Evolutionary conservation across 2,329 filamentous ascomycete species (phyloP).

Genomic region (Diaporthe australafricana): DNA sequence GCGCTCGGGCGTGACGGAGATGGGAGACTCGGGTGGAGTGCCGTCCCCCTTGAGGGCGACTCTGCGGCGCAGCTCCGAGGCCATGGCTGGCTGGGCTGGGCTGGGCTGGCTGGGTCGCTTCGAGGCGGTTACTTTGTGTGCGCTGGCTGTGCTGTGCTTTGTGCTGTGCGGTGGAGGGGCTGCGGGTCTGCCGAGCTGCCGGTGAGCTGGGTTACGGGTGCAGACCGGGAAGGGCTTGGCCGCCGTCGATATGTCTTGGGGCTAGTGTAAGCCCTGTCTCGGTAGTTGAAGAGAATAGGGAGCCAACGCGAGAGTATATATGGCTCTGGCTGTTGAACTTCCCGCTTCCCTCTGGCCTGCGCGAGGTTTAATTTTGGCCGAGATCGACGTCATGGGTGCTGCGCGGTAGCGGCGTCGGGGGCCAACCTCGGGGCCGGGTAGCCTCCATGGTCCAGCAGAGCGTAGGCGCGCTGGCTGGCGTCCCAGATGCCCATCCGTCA

Average conservation of each 20-base stretch:
- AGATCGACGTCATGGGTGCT: conserved; percentile 32
- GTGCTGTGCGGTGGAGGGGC: conserved; percentile 10
- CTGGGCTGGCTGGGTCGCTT: not conserved
- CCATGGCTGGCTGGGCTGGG: conserved; percentile 28
- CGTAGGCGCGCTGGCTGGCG: not conserved
- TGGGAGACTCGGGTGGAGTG: conserved; percentile 44
- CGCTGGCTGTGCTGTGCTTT: conserved; percentile 15
- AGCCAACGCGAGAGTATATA: not conserved
- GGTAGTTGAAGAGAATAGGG: not conserved
- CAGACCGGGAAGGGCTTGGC: no score
- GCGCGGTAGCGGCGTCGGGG: conserved; percentile 10
- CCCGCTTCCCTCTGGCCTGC: not conserved
- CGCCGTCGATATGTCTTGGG: not conserved
- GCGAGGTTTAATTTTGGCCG: conserved; percentile 16
- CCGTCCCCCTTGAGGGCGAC: conserved; percentile 41
- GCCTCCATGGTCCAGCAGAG: not conserved
- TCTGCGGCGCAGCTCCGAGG: conserved; percentile 37
- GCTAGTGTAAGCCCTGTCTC: conserved; percentile 26
- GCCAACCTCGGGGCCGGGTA: conserved; percentile 16
- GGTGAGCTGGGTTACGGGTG: not conserved
- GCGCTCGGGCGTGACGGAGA: conserved; percentile 41
- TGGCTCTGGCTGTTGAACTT: not conserved
- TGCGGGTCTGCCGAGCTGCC: conserved; percentile 17
- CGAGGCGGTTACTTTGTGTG: conserved; percentile 3
- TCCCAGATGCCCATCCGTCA: not conserved